Evolutionary conservation across 164 flowering plant genomes (phyloP).

Genomic region (Dillenia suffruticosa): DNA sequence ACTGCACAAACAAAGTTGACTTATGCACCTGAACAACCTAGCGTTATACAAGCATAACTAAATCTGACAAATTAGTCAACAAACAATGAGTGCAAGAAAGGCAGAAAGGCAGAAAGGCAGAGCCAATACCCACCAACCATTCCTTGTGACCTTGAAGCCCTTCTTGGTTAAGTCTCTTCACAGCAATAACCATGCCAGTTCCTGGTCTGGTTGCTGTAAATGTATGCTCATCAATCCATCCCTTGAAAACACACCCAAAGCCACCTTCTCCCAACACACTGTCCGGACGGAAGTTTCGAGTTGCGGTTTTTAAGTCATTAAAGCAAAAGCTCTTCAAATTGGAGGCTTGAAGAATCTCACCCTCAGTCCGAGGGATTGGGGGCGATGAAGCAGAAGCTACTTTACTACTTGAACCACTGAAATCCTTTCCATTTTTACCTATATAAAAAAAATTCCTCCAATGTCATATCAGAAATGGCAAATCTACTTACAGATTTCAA

Average conservation of each 20-base stretch:
- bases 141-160: slow-evolving; percentile 76
- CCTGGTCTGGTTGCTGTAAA: slow-evolving; percentile 63
- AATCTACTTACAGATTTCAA: slow-evolving; percentile 18
- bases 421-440: slow-evolving; percentile 30
- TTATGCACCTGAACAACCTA: too few relatives aligned
- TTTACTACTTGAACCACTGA: slow-evolving; percentile 36
- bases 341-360: slow-evolving; percentile 59
- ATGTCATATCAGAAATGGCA: too few relatives aligned
- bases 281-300: slow-evolving; percentile 85
- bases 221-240: slow-evolving; percentile 75
- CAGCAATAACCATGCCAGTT: slow-evolving; percentile 71
- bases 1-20: too few relatives aligned
- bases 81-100: not conserved
- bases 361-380: slow-evolving; percentile 53
- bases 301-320: slow-evolving; percentile 57
- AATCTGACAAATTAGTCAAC: not conserved
- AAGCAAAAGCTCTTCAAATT: slow-evolving; percentile 62
- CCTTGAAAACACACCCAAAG: slow-evolving; percentile 82
- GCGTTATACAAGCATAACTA: too few relatives aligned
- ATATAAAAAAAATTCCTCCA: slow-evolving; percentile 22
- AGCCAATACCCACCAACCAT: slow-evolving; percentile 66
- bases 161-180: slow-evolving; percentile 74
- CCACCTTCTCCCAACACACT: slow-evolving; percentile 93
- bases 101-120: not conserved
- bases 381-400: slow-evolving; percentile 28